phyloP scores from a whole-genome alignment of 768 basidiomycete genomes.

The Coprinopsis cinerea region DNA sequence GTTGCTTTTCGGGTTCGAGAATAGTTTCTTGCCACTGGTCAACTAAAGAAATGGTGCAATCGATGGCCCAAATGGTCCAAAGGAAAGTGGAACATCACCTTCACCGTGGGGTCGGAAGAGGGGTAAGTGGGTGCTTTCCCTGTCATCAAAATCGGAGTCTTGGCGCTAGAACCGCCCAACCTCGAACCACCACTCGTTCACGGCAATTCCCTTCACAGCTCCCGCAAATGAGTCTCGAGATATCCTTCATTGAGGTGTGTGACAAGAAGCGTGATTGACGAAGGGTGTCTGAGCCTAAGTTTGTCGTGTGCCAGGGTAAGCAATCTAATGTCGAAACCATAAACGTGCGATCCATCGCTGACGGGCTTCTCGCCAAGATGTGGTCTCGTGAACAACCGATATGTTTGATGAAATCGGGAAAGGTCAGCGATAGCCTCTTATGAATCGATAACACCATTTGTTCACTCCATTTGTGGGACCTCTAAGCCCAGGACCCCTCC shows the following conservation, averaged over 20 bases:
- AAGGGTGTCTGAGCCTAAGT: neutral
- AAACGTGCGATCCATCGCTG: too few relatives aligned
- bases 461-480: too few relatives aligned
- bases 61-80: neutral
- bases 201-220: too few relatives aligned
- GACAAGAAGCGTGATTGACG: neutral
- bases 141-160: neutral
- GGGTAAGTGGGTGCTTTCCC: too few relatives aligned
- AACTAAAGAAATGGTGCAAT: neutral
- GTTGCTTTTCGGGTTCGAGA: neutral
- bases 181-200: too few relatives aligned
- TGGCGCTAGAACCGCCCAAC: neutral
- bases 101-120: too few relatives aligned
- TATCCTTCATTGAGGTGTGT: neutral
- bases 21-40: neutral
- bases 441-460: too few relatives aligned
- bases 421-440: too few relatives aligned
- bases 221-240: neutral
- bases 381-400: too few relatives aligned
- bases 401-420: too few relatives aligned
- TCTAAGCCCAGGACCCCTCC: too few relatives aligned
- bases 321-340: neutral
- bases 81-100: neutral
- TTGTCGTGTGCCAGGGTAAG: neutral
- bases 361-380: too few relatives aligned